Base-by-base conservation (phyloP, 441 rosid genomes). In the Hypseocharis bilobata region DNA sequence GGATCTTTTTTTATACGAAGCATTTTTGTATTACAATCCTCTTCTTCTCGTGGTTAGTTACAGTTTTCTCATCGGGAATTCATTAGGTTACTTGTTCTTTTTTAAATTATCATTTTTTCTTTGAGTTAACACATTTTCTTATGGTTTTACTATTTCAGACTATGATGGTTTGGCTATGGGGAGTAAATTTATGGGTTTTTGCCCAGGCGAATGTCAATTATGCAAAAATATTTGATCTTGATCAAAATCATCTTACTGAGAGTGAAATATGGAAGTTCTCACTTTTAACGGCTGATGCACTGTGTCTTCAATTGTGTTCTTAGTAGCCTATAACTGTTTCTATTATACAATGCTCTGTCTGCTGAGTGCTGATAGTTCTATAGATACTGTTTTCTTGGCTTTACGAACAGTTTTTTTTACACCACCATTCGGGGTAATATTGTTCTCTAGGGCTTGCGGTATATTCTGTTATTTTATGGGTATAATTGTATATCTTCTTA, bases 161-260 rank as follows among this genome's bases (percentile, higher is more conserved):
- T 32, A 71, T 84, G 88, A 85, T 87, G 94, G 96, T 89, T 60
- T 94, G 99, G 99, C 86, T 94, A 30, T 94, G 98, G 96, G 99
- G 98, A 72, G 77, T 89, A 54, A 91, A 88, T 65, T 70, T 88
- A 68, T 91, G 91, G 96, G 88, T 88, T 49, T 94, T 94, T 72
- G 63, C 89, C 11, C 91, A 85, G 79, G 81, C 94, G 34, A 91
- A 82, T 65, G 80, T 94, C 59, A 87, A 79, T 71, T 94, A 89
- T 73, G 86, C 85, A 55, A 83, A 81, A 62, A 78, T 89, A 60
- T 94, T 94, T 61, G 79, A 82, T 74, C 84, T 89, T 57, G 89
- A 93, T 78, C 91, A 89, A 70, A 85, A 83, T 76, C 94, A 89
- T 85, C 96, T 91, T 54, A 84, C 88, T 11, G 85, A 94, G 70